Evolutionary conservation across 768 basidiomycete genomes (phyloP), one percentile per base, ranked within the genome.

Genomic region (Lactarius sanguifluus): DNA sequence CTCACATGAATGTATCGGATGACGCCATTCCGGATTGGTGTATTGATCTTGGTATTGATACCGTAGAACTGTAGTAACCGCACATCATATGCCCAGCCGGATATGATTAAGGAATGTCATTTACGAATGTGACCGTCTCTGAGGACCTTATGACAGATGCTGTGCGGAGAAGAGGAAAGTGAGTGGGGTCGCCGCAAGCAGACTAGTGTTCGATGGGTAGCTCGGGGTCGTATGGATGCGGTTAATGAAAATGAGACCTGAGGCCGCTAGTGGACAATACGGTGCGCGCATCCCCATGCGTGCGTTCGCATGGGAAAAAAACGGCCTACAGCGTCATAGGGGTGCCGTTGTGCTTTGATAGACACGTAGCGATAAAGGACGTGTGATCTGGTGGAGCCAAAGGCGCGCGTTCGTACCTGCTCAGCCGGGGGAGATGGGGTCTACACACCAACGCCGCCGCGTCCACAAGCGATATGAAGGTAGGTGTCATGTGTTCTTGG

Each of bases 311-410:
- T 52, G 50, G 50, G 50, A 52, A 50, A 52, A 52, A 52, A 52
- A 5, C 13, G 13, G 18, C 50, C 61, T 25, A 54, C 25, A 34
- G 55, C 41, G n/a, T 63, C 55, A 63, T 55, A 57, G 45, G 7
- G 50, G 50, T 45, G 18, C 43, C 43, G 41, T 43, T 20, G 43
- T 50, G 50, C 50, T 52, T 25, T 52, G 50, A 52, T n/a, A 52
- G 50, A 25, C 50, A 52, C 25, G 50, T 52, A 52, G 50, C 23
- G 50, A 52, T 12, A 62, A 20, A 32, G 34, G 6, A 40, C 25
- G 50, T 52, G 61, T 62, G 61, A 62, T 62, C 61, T 40, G 32
- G 32, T 55, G 30, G 61, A 45, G 43, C n/a, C 9, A 43, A 43
- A 30, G 62, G 56, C 45, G 56, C 34, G 56, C 56, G 43, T 50